Conservation (phyloP, 768 basidiomycete species). For the Lanmaoa pseudosensibilis region DNA sequence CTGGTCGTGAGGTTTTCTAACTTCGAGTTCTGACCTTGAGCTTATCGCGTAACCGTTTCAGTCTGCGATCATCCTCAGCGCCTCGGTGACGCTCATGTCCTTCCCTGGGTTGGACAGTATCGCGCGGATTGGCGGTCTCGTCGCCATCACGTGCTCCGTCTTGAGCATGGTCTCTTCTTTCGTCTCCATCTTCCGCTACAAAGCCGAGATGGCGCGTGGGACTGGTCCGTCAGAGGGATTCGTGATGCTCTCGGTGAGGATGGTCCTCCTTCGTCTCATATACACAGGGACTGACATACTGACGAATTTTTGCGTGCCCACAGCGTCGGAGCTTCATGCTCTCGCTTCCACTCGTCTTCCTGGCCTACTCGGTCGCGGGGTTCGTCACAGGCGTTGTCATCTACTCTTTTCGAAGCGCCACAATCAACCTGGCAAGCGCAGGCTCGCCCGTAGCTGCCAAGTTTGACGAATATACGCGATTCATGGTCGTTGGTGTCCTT, state of each 20-base stretch:
- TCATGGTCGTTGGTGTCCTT: conserved; percentile 63
- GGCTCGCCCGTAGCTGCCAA: conserved; percentile 36
- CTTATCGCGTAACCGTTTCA: conserved; percentile 30
- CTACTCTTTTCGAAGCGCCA: conserved; percentile 60
- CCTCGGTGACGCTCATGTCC: conserved; percentile 78
- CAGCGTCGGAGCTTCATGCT: conserved; percentile 57
- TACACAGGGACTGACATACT: not conserved
- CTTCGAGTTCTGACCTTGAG: not conserved
- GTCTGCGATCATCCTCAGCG: conserved; percentile 80
- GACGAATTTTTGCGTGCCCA: not conserved
- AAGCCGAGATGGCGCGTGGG: conserved; percentile 59
- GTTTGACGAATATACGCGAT: conserved; percentile 61
- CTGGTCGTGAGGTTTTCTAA: conserved; percentile 50
- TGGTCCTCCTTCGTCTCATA: conserved; percentile 2
- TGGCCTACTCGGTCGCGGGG: conserved; percentile 68
- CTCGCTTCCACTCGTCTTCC: conserved; percentile 72
- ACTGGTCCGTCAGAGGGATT: conserved; percentile 53
- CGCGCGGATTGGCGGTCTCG: conserved; percentile 62
- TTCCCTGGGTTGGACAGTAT: conserved; percentile 70
- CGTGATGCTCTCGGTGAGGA: conserved; percentile 49
- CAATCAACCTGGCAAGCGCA: conserved; percentile 37
- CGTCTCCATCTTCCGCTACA: conserved; percentile 68
- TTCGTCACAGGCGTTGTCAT: conserved; percentile 65
- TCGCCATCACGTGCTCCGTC: conserved; percentile 67
- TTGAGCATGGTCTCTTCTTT: conserved; percentile 70